A percentile compares a stretch with the other conserved stretches of the same genome.
Evolutionary conservation across 371 early-diverging fungal genomes (phyloP).

Genomic region (Apophysomyces sp.): DNA sequence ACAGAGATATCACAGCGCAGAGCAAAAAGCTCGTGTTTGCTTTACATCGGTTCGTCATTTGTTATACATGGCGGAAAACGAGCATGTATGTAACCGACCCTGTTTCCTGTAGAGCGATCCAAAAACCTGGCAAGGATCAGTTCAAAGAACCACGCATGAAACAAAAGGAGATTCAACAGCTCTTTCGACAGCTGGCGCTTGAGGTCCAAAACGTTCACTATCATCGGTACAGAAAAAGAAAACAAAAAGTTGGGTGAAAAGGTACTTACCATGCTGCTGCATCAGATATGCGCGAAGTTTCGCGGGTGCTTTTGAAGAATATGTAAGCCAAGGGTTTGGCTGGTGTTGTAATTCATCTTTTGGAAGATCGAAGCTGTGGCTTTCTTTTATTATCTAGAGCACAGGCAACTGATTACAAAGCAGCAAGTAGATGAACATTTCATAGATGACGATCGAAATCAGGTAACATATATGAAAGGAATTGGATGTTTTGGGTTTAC

Average conservation of each 20-base stretch:
- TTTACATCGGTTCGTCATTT: conserved; percentile 50
- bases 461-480: conserved; percentile 15
- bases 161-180: conserved; percentile 42
- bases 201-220: conserved; percentile 57
- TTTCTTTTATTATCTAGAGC: conserved; percentile 52
- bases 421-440: conserved; percentile 48
- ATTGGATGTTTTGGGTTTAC: neutral
- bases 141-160: conserved; percentile 48
- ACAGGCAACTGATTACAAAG: conserved; percentile 45
- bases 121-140: neutral
- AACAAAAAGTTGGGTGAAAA: no score
- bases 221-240: conserved; percentile 20
- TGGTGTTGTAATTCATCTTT: neutral
- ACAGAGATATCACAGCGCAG: conserved; percentile 62
- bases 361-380: conserved; percentile 63
- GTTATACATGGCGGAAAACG: no score
- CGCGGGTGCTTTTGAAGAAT: conserved; percentile 55
- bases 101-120: conserved; percentile 4
- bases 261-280: no score
- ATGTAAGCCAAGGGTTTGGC: conserved; percentile 26
- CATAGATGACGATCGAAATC: conserved; percentile 23
- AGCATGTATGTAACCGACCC: no score
- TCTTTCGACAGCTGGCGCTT: conserved; percentile 45
- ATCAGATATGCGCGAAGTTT: conserved; percentile 48
- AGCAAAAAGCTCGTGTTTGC: conserved; percentile 67